Evolutionary conservation across 257 asterid genomes (phyloP), one percentile per base, ranked within the genome.

Genomic region (Pogostemon cablin): DNA sequence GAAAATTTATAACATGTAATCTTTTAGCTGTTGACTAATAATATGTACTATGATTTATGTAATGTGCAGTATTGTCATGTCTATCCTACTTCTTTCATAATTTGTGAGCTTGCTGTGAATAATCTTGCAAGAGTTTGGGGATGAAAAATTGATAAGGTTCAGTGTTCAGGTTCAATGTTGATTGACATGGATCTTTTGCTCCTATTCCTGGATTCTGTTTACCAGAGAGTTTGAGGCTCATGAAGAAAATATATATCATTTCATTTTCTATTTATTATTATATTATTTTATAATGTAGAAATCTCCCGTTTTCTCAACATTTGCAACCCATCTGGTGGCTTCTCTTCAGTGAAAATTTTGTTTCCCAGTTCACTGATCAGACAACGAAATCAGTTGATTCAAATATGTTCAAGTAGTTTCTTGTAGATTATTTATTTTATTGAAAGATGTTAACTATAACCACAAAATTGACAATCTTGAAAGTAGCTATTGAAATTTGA

Each of bases 41-140:
- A 12, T 57, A 58, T 42, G 56, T 42, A 44, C 60, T 6, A 3
- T 60, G 52, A 48, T 38, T 47, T n/a, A 61, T 71, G 10, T 37
- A 48, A 9, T 43, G 61, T 9, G 35, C 7, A 32, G 9, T 49
- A 4, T 39, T 5, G 62, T 39, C 62, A 61, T 25, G 73, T 10
- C 61, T 49, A n/a, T 50, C 40, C 12, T 61, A 67, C 10, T 41
- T 72, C 20, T 38, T 60, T 62, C 2, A 6, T 7, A 39, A 55
- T 37, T 9, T 71, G 62, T 9, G 11, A 7, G 12, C 38, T 17
- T 48, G 43, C 53, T 71, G 39, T 56, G 39, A 39, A 15, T 56
- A 71, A 48, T 60, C 62, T 58, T 17, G 44, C 37, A 4, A 39
- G 38, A 25, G 32, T 25, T 25, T 25, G 32, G 32, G 32, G 32